Conservation (phyloP, 2,329 filamentous ascomycete genomes). For the Ascochyta koolunga region DNA sequence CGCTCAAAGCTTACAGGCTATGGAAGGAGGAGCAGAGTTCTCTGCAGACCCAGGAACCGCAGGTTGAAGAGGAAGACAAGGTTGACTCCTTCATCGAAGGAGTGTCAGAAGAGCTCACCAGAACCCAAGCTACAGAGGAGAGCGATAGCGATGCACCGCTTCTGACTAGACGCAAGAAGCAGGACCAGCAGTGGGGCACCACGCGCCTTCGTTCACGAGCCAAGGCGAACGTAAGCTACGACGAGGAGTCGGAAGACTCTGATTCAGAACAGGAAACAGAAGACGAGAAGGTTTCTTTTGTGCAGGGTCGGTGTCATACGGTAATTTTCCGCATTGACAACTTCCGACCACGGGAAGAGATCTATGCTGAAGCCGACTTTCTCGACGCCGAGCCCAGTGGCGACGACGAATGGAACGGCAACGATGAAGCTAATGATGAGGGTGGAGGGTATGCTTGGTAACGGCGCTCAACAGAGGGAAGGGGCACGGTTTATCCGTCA, state of each 20-base stretch:
- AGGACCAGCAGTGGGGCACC: constrained; percentile 37
- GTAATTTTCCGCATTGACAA: constrained; percentile 79
- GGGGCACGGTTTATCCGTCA: not conserved
- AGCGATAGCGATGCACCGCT: constrained; percentile 39
- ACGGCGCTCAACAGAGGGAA: not conserved
- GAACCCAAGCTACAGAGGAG: constrained; percentile 11
- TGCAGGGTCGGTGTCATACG: constrained; percentile 73
- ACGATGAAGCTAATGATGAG: constrained; percentile 56
- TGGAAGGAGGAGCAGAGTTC: constrained; percentile 40
- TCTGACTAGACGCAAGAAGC: constrained; percentile 21
- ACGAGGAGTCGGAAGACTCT: constrained; percentile 39
- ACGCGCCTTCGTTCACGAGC: constrained; percentile 40
- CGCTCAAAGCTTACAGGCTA: constrained; percentile 50
- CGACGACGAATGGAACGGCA: constrained; percentile 64
- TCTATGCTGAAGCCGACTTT: constrained; percentile 76
- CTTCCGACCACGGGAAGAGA: constrained; percentile 71
- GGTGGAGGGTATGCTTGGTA: constrained; percentile 43
- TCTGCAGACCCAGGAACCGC: not conserved
- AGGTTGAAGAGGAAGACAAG: constrained; percentile 16
- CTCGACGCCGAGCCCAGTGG: constrained; percentile 65
- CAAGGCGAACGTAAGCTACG: constrained; percentile 33
- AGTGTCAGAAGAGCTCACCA: constrained; percentile 12
- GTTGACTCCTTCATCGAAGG: constrained; percentile 37
- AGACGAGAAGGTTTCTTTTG: constrained; percentile 40
- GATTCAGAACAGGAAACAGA: constrained; percentile 23